Conservation (phyloP, 352 stramenopile genomes). For the Phytophthora pistaciae region DNA sequence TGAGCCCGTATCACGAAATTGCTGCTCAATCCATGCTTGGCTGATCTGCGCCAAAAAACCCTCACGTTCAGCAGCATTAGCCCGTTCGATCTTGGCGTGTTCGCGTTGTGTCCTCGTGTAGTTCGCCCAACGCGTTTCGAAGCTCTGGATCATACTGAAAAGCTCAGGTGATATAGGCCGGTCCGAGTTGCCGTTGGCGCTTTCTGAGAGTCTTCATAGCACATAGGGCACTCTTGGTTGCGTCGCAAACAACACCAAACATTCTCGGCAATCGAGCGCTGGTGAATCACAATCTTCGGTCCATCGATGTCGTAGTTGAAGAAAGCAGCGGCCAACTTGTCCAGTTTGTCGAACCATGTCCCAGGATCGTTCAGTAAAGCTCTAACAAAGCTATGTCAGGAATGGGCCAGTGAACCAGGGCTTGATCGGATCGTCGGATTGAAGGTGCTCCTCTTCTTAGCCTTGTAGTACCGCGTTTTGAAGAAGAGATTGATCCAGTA, state of each 20-base stretch:
- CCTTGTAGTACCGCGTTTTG: neutral
- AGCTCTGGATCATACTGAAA: no score
- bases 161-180: no score
- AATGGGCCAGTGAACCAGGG: neutral
- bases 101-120: neutral
- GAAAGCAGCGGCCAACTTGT: neutral
- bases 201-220: neutral
- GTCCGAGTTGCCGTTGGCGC: no score
- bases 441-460: neutral
- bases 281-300: neutral
- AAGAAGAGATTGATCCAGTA: neutral
- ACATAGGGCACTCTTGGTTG: neutral
- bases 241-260: neutral
- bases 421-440: neutral
- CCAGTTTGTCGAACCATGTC: neutral
- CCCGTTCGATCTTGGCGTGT: neutral
- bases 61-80: neutral
- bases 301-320: neutral
- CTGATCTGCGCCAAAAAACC: neutral
- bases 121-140: no score
- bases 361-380: neutral
- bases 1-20: neutral
- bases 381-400: neutral
- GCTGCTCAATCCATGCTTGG: neutral
- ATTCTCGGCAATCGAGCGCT: neutral